These are phyloP conservation scores for Ceratocystis diversiconidia DNA, from an alignment of 2,329 filamentous ascomycete species.

Conservation along the genomic window DNA sequence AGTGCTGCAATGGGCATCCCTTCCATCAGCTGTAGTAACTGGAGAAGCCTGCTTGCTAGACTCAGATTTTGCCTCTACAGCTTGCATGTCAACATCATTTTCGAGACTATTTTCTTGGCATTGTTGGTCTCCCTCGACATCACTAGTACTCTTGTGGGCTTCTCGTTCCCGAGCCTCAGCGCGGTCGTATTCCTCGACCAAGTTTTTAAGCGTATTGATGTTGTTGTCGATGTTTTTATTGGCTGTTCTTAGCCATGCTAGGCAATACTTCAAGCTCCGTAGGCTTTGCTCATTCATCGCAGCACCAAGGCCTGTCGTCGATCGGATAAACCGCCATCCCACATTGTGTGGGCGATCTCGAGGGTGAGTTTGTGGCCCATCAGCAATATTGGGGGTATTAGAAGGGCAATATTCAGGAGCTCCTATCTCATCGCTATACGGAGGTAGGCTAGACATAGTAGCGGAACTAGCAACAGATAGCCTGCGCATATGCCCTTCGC, in stretches of 20 bases:
- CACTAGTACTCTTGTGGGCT: not conserved
- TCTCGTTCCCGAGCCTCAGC: slow-evolving; percentile 23
- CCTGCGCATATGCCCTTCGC: slow-evolving; percentile 23
- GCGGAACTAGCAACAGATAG: slow-evolving; percentile 16
- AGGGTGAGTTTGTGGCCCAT: slow-evolving; percentile 17
- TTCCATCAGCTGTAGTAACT: not conserved
- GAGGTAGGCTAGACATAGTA: slow-evolving; percentile 10
- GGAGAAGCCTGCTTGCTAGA: slow-evolving; percentile 17
- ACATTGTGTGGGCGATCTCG: slow-evolving; percentile 10
- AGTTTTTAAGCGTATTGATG: slow-evolving; percentile 57
- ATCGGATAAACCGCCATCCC: slow-evolving; percentile 56
- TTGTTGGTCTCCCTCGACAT: slow-evolving; percentile 12
- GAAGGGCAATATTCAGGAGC: slow-evolving; percentile 19
- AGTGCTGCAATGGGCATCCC: not conserved
- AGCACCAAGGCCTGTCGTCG: slow-evolving; percentile 77
- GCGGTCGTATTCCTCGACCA: slow-evolving; percentile 68
- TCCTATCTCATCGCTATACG: slow-evolving; percentile 10
- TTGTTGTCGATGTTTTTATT: slow-evolving; percentile 68
- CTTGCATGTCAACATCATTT: slow-evolving; percentile 18
- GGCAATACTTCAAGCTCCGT: slow-evolving; percentile 68
- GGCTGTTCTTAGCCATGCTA: slow-evolving; percentile 65
- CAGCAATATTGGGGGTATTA: slow-evolving; percentile 23
- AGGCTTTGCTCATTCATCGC: slow-evolving; percentile 85
- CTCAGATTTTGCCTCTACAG: slow-evolving; percentile 23
- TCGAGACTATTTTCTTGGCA: slow-evolving; percentile 10